Percentiles rank a stretch among this genome's conserved stretches.
Conservation (phyloP, 805 yeast species). For the Candida quercuum region DNA sequence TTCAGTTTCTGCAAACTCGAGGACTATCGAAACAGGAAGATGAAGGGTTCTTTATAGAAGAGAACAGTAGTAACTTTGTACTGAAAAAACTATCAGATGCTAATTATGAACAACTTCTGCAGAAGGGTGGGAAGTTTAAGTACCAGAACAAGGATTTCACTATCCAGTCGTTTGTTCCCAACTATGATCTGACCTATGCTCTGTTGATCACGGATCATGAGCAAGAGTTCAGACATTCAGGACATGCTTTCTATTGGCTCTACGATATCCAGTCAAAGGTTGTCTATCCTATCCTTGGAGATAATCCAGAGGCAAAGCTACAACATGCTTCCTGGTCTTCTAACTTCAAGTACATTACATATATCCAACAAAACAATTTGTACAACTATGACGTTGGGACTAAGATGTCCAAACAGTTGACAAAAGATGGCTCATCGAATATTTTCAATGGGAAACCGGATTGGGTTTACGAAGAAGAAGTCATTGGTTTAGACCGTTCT, state of each 20-base stretch:
- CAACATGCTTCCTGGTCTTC: conserved; percentile 60
- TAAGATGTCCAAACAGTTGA: conserved; percentile 14
- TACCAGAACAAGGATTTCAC: conserved; percentile 35
- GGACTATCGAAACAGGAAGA: conserved; percentile 28
- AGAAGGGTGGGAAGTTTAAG: conserved; percentile 29
- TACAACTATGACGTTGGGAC: conserved; percentile 37
- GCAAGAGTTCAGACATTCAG: conserved; percentile 66
- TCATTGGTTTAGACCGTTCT: conserved; percentile 49
- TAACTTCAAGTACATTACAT: conserved; percentile 46
- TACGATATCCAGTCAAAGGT: conserved; percentile 41
- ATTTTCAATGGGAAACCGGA: conserved; percentile 69
- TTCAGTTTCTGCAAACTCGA: conserved; percentile 24
- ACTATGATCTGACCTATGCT: conserved; percentile 41
- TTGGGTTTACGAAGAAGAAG: conserved; percentile 86
- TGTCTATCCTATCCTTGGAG: conserved; percentile 27
- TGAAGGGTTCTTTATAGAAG: conserved; percentile 36
- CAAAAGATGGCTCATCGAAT: conserved; percentile 44
- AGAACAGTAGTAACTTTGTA: conserved; percentile 14
- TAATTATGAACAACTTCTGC: conserved; percentile 19
- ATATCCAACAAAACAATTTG: conserved; percentile 50
- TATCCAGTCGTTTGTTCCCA: conserved; percentile 39
- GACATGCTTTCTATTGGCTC: conserved; percentile 56
- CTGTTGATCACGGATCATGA: conserved; percentile 48
- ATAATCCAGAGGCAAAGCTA: conserved; percentile 20
- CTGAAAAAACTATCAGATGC: conserved; percentile 29